Base-by-base conservation (phyloP, 2,329 filamentous ascomycete species). In the Graphiopsis chlorocephala region DNA sequence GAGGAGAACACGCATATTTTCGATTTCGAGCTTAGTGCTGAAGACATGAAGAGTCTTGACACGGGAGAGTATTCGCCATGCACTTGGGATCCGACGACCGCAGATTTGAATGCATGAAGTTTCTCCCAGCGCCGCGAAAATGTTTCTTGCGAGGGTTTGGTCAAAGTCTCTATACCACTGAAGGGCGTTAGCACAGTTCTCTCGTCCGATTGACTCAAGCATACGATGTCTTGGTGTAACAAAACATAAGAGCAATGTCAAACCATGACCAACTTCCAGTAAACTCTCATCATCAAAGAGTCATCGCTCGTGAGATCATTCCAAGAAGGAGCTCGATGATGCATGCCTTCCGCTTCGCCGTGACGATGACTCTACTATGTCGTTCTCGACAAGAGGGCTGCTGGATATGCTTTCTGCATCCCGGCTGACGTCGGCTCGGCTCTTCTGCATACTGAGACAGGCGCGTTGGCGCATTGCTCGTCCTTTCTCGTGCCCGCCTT, bases 1-100 rank as follows among this genome's bases (percentile, higher is more conserved):
- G 79, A 85, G 67, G 85, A 88, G 74, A 89, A 89, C 68, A 78
- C 80, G 1, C 73, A 83, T 50, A 72, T 89, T 1, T 89, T 83
- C 66, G 85, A 88, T 69, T 89, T 89, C 68, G 82, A 85, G 72
- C 76, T 89, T 29, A 78, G 80, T 2, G 75, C 76, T n/a, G 83
- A 84, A 63, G 86, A 89, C 56, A 86, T 89, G 85, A 76, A 82
- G 68, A 78, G 70, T 20, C 73, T 89, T 66, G 77, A 84, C 55
- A 86, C 83, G 1, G 78, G 80, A 29, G 78, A 81, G 50, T 88
- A 88, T 74, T 79, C 82, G 66, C 84, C 84, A 53, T 86, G 84
- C 68, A 78, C 82, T 60, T 88, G 85, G 86, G 85, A 88, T 74
- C 86, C 85, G 8, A 83, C 81, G 0, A 75, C 72, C 12, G 72